phyloP scores from a whole-genome alignment of 768 basidiomycete genomes.

The Dendrothele bispora region DNA sequence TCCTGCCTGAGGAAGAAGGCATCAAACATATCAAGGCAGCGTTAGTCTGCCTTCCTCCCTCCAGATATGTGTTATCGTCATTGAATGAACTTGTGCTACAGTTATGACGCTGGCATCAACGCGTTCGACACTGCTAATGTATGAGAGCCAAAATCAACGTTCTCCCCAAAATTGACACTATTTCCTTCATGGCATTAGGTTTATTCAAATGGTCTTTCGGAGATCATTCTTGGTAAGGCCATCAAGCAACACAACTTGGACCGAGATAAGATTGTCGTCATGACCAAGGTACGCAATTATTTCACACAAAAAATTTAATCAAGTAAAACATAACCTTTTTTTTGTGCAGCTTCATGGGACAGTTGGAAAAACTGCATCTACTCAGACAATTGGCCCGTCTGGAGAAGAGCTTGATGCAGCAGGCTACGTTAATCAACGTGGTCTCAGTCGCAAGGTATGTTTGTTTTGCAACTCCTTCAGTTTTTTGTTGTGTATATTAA shows the following conservation, averaged over 20 bases:
- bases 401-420: background rate
- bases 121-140: slow-evolving; percentile 61
- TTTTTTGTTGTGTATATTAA: slow-evolving; percentile 12
- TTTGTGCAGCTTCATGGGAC: slow-evolving; percentile 34
- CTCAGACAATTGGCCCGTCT: background rate
- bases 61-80: too few species aligned
- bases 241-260: slow-evolving; percentile 67
- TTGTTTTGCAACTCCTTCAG: background rate
- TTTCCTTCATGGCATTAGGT: slow-evolving; percentile 35
- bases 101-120: slow-evolving; percentile 64
- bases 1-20: slow-evolving; percentile 46
- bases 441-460: slow-evolving; percentile 34
- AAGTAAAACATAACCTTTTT: too few species aligned
- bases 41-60: background rate
- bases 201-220: slow-evolving; percentile 67
- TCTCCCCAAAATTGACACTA: background rate
- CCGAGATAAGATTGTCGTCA: slow-evolving; percentile 74
- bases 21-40: slow-evolving; percentile 54
- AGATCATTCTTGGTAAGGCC: slow-evolving; percentile 68
- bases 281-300: slow-evolving; percentile 59
- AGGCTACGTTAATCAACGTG: slow-evolving; percentile 24
- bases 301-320: background rate
- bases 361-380: slow-evolving; percentile 19
- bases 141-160: background rate
- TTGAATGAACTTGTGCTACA: slow-evolving; percentile 17